Conservation (phyloP, 352 stramenopile species). For the Phytophthora idaei region DNA sequence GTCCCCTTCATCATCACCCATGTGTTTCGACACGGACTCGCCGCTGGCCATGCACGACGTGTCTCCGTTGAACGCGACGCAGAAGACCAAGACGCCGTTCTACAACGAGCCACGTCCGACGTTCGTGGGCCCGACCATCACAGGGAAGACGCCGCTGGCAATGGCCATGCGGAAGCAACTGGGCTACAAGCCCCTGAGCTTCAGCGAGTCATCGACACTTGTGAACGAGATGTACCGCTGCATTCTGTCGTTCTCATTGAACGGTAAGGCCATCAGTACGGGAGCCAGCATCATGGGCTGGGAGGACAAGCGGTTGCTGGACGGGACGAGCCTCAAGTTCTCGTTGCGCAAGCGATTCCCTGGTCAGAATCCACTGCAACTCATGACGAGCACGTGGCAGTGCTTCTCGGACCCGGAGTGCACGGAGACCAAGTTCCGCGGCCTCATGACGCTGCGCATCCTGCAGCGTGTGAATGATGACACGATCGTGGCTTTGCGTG, state of each 20-base stretch:
- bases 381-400: slow-evolving; percentile 72
- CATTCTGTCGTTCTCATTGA: slow-evolving; percentile 63
- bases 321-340: slow-evolving; percentile 63
- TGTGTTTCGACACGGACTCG: slow-evolving; percentile 15
- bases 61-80: slow-evolving; percentile 26
- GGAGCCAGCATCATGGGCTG: slow-evolving; percentile 65
- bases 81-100: slow-evolving; percentile 37
- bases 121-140: slow-evolving; percentile 29
- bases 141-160: slow-evolving; percentile 32
- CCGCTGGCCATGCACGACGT: slow-evolving; percentile 33
- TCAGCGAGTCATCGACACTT: slow-evolving; percentile 37
- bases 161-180: slow-evolving; percentile 50
- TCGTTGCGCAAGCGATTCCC: slow-evolving; percentile 67
- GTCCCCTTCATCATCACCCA: slow-evolving; percentile 20
- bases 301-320: slow-evolving; percentile 66
- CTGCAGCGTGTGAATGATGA: slow-evolving; percentile 78
- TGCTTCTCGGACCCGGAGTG: slow-evolving; percentile 73
- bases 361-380: slow-evolving; percentile 37
- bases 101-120: slow-evolving; percentile 45
- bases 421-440: slow-evolving; percentile 61
- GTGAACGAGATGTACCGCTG: slow-evolving; percentile 54
- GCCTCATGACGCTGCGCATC: slow-evolving; percentile 61
- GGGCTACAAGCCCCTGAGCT: slow-evolving; percentile 49
- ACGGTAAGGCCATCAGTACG: slow-evolving; percentile 49
- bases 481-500: slow-evolving; percentile 68